Evolutionary conservation across 2,329 filamentous ascomycete genomes (phyloP).

Genomic region (Alternaria incomplexa): DNA sequence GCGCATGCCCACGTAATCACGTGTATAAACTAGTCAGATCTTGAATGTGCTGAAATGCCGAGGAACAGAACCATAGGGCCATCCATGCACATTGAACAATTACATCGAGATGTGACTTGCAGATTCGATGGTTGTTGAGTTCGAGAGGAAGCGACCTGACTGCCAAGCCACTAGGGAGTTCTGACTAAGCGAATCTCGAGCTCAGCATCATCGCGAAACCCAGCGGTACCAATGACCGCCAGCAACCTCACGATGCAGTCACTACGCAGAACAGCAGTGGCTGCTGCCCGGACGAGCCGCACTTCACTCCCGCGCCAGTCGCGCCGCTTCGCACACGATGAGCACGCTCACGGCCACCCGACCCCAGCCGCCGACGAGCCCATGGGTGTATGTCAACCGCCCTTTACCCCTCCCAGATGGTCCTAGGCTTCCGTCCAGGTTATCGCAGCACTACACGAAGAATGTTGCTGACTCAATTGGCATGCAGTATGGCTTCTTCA

Average conservation of each 20-base stretch:
- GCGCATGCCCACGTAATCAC: background rate
- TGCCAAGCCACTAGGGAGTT: conserved; percentile 22
- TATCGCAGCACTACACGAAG: background rate
- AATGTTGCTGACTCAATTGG: conserved; percentile 30
- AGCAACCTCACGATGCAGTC: conserved; percentile 51
- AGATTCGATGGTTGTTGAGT: background rate
- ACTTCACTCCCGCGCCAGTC: conserved; percentile 45
- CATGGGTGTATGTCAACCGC: conserved; percentile 56
- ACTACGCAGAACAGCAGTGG: conserved; percentile 51
- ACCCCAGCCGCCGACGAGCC: conserved; percentile 54
- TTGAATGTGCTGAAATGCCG: background rate
- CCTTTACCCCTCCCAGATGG: conserved; percentile 15
- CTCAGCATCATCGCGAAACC: conserved; percentile 36
- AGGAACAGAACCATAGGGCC: background rate
- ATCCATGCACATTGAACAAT: background rate
- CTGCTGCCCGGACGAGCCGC: conserved; percentile 50
- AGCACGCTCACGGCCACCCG: conserved; percentile 43
- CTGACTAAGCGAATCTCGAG: conserved; percentile 25
- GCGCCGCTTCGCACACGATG: conserved; percentile 51
- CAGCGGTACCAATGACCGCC: conserved; percentile 25
- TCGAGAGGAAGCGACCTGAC: background rate
- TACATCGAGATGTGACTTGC: background rate
- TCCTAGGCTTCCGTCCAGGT: background rate
- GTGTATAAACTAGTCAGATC: background rate
- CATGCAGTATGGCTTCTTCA: conserved; percentile 54